Conservation (phyloP, 2,329 filamentous ascomycete genomes). For the Zymoseptoria tritici region DNA sequence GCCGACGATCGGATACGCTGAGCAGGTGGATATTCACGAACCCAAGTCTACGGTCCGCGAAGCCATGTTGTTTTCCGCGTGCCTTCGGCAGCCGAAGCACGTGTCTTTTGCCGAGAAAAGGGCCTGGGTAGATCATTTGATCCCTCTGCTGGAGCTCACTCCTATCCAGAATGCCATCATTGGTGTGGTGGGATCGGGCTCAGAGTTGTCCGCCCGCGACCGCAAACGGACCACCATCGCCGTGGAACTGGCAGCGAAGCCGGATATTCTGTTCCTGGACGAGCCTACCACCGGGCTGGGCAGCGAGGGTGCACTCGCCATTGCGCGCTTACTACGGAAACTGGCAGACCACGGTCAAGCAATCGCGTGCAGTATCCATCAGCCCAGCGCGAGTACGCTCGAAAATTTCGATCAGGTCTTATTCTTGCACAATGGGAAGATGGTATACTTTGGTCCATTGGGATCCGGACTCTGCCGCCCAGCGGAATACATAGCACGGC, state of each 20-base stretch:
- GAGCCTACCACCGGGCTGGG: slow-evolving; percentile 54
- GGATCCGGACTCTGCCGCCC: too few species aligned
- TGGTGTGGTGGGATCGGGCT: slow-evolving; percentile 50
- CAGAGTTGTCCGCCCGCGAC: slow-evolving; percentile 42
- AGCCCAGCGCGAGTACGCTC: slow-evolving; percentile 60
- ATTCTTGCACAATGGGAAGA: slow-evolving; percentile 56
- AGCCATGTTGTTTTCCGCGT: slow-evolving; percentile 54
- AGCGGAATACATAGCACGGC: too few species aligned
- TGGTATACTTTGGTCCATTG: slow-evolving; percentile 54
- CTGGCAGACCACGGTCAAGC: slow-evolving; percentile 60
- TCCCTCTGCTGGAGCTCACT: slow-evolving; percentile 55
- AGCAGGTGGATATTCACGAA: slow-evolving; percentile 50
- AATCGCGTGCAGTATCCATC: slow-evolving; percentile 61
- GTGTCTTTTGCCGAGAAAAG: too few species aligned
- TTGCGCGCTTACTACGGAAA: slow-evolving; percentile 58
- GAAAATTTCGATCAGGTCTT: slow-evolving; percentile 60
- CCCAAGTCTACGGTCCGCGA: slow-evolving; percentile 55
- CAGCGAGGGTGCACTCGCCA: slow-evolving; percentile 59
- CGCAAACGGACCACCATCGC: slow-evolving; percentile 51
- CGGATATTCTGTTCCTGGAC: slow-evolving; percentile 57
- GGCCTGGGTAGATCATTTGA: too few species aligned
- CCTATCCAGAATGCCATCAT: slow-evolving; percentile 59
- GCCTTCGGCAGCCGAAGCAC: slow-evolving; percentile 47
- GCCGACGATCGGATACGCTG: not conserved
- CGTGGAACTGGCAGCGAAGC: slow-evolving; percentile 51